Base-by-base conservation (phyloP, 441 rosid species). In the Brassica hybrid region DNA sequence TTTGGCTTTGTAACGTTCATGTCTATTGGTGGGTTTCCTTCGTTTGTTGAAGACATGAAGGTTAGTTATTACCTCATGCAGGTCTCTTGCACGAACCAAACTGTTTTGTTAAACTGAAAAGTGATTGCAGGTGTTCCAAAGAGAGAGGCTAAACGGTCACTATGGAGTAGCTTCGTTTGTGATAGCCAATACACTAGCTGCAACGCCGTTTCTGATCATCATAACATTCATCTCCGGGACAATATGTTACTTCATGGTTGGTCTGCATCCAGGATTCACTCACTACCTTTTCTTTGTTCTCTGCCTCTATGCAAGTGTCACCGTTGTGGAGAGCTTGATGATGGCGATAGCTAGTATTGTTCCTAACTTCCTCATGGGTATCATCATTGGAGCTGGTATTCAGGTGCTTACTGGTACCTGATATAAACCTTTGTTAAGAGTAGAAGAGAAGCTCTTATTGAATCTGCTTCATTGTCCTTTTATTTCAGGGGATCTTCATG, bases 1-100 rank as follows among this genome's bases (percentile, higher is more conserved):
- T 95, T 95, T 72, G 98, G 99, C 18, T 93, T 95, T 78, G 97
- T 95, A 57, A 95, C 99, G 8, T 95, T 95, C 82, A 95, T 95
- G 99, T 95, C 98, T 1, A 95, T 95, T 79, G 99, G 99, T 12
- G 98, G 98, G 17, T 95, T 95, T 77, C 99, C 99, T 83, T 95
- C 98, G 16, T 95, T 95, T 72, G 94, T 93, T 11, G 98, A 95
- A 85, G 99, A 95, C 74, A 95, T 95, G 98, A 94, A 94, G 93
- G 99, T 91, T 63, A 80, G 73, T 63, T 43, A 19, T 0, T 41
- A 38, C n/a, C 45, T 58, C 61, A 54, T 7, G 14, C 30, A 48
- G 12, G 0, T 69, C 25, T 71, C 43, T 71, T 43, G 54, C 21
- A 54, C 17, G 59, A 21, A 79, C 25, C 52, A 71, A 71, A 71